phyloP scores from a whole-genome alignment of 2,329 filamentous ascomycete species.

The Talaromyces sp. region DNA sequence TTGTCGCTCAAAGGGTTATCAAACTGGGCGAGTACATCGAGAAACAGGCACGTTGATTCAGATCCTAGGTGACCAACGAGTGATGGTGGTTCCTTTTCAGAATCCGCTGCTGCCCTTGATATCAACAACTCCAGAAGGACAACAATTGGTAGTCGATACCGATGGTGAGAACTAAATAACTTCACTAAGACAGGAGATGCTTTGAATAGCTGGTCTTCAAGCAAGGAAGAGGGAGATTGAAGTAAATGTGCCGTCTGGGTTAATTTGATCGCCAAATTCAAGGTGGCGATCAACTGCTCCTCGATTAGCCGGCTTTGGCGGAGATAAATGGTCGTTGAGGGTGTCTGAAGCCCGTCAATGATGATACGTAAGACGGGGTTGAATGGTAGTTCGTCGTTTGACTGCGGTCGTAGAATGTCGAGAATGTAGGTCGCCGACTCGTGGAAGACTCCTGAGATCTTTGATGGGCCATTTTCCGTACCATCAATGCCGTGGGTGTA shows the following conservation, averaged over 20 bases:
- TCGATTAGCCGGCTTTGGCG: constrained; percentile 52
- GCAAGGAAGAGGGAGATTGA: constrained; percentile 56
- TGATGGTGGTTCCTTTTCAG: constrained; percentile 75
- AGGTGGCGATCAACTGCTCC: constrained; percentile 58
- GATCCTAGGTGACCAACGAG: constrained; percentile 85
- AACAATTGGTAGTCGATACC: constrained; percentile 62
- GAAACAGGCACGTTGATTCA: constrained; percentile 75
- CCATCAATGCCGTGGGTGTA: constrained; percentile 73
- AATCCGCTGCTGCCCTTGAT: constrained; percentile 58
- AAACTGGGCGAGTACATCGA: constrained; percentile 70
- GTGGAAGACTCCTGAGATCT: constrained; percentile 60
- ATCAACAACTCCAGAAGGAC: constrained; percentile 69
- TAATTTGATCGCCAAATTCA: constrained; percentile 64
- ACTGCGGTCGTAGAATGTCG: constrained; percentile 68
- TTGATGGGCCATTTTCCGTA: constrained; percentile 40
- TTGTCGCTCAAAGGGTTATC: constrained; percentile 68
- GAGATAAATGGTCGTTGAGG: constrained; percentile 59
- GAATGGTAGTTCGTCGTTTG: constrained; percentile 65
- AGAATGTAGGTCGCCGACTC: constrained; percentile 71
- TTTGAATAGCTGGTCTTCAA: constrained; percentile 78
- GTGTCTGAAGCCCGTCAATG: constrained; percentile 55
- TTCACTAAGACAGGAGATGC: constrained; percentile 70
- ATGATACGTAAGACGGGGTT: constrained; percentile 71
- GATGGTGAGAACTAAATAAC: constrained; percentile 65
- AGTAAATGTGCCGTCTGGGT: constrained; percentile 65